phyloP scores from a whole-genome alignment of 1,284 basidiomycete species.

The Boletellus sp. region DNA sequence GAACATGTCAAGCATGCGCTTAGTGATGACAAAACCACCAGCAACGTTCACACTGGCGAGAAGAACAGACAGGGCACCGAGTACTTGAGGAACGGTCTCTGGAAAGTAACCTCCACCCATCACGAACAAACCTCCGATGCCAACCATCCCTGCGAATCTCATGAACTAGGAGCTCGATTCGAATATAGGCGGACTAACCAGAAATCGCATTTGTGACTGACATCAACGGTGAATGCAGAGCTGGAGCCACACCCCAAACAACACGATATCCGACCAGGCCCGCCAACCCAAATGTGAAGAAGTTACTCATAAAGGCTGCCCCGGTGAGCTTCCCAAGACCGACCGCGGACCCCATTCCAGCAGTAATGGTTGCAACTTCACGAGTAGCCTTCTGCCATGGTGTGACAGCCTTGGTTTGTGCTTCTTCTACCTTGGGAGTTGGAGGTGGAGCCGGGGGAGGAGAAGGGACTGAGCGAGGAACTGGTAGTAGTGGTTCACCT shows the following conservation, averaged over 20 bases:
- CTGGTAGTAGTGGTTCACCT: conserved; percentile 62
- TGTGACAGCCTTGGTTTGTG: conserved; percentile 60
- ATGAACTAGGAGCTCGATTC: conserved; percentile 8
- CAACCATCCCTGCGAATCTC: conserved; percentile 59
- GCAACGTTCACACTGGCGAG: conserved; percentile 82
- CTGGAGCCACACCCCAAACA: conserved; percentile 83
- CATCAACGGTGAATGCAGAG: conserved; percentile 80
- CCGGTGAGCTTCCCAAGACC: conserved; percentile 76
- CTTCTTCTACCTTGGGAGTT: conserved; percentile 49
- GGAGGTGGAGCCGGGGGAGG: conserved; percentile 58
- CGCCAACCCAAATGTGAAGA: conserved; percentile 81
- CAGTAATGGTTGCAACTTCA: conserved; percentile 69
- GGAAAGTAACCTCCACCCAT: conserved; percentile 87
- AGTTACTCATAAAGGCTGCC: conserved; percentile 78
- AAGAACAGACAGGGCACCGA: conserved; percentile 78
- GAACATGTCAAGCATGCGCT: conserved; percentile 89
- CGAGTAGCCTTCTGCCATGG: conserved; percentile 78
- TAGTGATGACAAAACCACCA: conserved; percentile 80
- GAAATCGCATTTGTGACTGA: conserved; percentile 83
- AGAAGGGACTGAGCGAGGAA: conserved; percentile 48
- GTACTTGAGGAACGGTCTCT: conserved; percentile 70
- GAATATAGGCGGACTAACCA: conserved; percentile 34
- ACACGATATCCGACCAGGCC: conserved; percentile 82
- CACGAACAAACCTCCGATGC: conserved; percentile 80
- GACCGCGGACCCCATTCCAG: conserved; percentile 68